Evolutionary conservation across 176 grass and related monocot genomes (phyloP).

Genomic region (Triticum monococcum): DNA sequence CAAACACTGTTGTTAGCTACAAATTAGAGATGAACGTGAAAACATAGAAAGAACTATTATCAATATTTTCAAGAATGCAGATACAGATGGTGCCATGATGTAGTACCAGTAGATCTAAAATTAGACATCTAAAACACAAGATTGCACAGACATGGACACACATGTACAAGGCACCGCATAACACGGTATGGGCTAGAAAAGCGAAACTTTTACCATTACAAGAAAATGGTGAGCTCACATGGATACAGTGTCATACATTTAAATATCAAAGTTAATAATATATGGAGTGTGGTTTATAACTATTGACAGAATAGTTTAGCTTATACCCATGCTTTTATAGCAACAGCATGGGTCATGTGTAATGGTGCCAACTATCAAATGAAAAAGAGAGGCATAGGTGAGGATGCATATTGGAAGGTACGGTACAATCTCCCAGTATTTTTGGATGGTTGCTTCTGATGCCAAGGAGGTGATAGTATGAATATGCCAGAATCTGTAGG

Average conservation of each 20-base stretch:
- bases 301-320: background rate
- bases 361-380: background rate
- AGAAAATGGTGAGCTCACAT: background rate
- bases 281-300: background rate
- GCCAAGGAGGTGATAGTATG: background rate
- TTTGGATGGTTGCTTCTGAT: background rate
- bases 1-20: background rate
- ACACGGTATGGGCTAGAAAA: background rate
- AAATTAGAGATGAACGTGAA: slow-evolving; percentile 22
- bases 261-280: background rate
- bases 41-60: slow-evolving; percentile 21
- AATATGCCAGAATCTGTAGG: background rate
- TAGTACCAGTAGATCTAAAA: slow-evolving; percentile 4
- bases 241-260: slow-evolving; percentile 2
- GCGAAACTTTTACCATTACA: background rate
- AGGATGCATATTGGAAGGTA: background rate
- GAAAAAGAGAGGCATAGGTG: background rate
- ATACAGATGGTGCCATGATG: background rate
- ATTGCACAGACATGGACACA: background rate
- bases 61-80: background rate
- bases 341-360: background rate
- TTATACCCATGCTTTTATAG: slow-evolving; percentile 10
- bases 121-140: background rate
- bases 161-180: background rate
- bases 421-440: background rate